These are phyloP conservation scores for Carpinus fangiana DNA, from an alignment of 306 rosid species.

Conservation along the genomic window DNA sequence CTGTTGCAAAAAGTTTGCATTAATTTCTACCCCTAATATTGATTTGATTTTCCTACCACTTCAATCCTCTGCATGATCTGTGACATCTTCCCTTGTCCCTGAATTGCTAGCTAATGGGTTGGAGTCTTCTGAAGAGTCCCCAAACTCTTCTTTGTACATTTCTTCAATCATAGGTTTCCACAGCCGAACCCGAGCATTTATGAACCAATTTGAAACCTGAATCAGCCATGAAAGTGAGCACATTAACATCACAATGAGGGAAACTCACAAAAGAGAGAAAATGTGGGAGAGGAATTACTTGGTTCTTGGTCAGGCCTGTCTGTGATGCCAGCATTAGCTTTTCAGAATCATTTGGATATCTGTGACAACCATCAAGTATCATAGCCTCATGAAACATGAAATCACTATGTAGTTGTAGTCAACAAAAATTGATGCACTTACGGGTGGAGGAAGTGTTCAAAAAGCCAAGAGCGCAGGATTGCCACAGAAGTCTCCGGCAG, in stretches of 20 bases:
- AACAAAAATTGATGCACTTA: conserved; percentile 35
- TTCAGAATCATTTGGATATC: conserved; percentile 82
- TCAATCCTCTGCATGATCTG: conserved; percentile 56
- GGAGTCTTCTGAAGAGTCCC: conserved; percentile 83
- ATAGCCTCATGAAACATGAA: conserved; percentile 11
- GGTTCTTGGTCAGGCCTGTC: conserved; percentile 81
- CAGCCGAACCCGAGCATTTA: conserved; percentile 79
- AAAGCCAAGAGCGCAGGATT: conserved; percentile 82
- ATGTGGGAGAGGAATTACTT: conserved; percentile 49
- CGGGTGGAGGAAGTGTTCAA: conserved; percentile 94
- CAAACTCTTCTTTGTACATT: conserved; percentile 86
- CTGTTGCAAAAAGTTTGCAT: neutral
- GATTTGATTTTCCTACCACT: neutral
- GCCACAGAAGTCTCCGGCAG: conserved; percentile 83
- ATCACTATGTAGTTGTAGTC: conserved; percentile 2
- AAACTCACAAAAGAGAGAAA: neutral
- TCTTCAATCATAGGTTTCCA: conserved; percentile 98
- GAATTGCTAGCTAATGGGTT: conserved; percentile 46
- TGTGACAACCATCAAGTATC: conserved; percentile 36
- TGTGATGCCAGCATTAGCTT: conserved; percentile 77
- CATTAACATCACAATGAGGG: conserved; percentile 5
- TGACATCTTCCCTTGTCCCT: conserved; percentile 45
- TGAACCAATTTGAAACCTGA: conserved; percentile 91
- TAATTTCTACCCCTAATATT: neutral
- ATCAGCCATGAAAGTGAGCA: conserved; percentile 18